Evolutionary conservation across 345 rosid genomes (phyloP).

Genomic region (Sapria himalayana): DNA sequence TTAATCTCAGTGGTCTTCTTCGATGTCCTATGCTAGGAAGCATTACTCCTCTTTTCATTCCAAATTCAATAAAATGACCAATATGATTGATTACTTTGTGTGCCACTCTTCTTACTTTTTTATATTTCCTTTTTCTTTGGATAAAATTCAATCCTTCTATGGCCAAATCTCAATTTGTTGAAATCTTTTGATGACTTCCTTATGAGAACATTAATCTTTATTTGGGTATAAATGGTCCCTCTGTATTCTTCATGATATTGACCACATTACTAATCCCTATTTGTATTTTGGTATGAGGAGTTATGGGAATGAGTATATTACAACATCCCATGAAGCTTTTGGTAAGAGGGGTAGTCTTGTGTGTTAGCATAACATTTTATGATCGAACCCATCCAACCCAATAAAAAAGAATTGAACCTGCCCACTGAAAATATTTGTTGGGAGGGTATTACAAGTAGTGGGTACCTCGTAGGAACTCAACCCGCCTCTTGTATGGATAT

Average conservation of each 20-base stretch:
- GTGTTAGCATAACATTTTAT: conserved; percentile 4
- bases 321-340: conserved; percentile 1
- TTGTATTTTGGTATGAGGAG: neutral
- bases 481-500: too few relatives aligned
- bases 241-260: conserved; percentile 2
- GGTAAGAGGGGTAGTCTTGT: conserved; percentile 3
- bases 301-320: conserved; percentile 9
- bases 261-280: conserved; percentile 4
- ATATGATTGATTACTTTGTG: neutral
- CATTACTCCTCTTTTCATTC: neutral
- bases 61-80: neutral
- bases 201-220: neutral
- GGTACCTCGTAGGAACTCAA: too few relatives aligned
- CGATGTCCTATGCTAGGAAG: neutral
- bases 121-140: neutral
- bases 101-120: neutral
- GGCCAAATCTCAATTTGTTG: neutral
- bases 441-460: too few relatives aligned
- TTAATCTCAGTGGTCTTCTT: too few relatives aligned
- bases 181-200: neutral
- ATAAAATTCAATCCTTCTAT: neutral
- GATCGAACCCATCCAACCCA: too few relatives aligned
- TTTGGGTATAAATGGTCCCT: neutral
- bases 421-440: too few relatives aligned
- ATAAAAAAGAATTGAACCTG: too few relatives aligned